Evolutionary conservation across 2,329 filamentous ascomycete genomes (phyloP).

Genomic region (Teratosphaeria gauchensis): DNA sequence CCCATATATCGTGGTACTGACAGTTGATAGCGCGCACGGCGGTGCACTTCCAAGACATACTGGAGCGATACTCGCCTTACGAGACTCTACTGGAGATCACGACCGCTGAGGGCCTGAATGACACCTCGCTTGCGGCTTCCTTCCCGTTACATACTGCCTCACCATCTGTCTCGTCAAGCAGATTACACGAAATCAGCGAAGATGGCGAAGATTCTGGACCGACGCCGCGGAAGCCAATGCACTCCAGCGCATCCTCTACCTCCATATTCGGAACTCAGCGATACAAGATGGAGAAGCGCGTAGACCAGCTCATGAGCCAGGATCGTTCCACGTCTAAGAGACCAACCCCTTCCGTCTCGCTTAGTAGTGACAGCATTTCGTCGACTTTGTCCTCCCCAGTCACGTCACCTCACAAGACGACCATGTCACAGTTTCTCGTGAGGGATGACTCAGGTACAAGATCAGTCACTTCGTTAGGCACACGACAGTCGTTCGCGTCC

Average conservation of each 20-base stretch:
- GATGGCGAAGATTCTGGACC: constrained; percentile 62
- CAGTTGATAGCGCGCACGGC: constrained; percentile 62
- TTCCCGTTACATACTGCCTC: constrained; percentile 85
- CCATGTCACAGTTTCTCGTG: constrained; percentile 22
- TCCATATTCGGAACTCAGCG: constrained; percentile 14
- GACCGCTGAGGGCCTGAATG: constrained; percentile 67
- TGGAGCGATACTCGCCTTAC: constrained; percentile 67
- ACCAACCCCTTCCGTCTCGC: constrained; percentile 12
- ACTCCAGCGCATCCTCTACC: constrained; percentile 2
- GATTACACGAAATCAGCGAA: constrained; percentile 83
- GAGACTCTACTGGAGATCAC: constrained; percentile 75
- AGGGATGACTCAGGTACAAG: constrained; percentile 18
- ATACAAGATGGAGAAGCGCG: constrained; percentile 16
- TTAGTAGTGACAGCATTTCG: constrained; percentile 4
- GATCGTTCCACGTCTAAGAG: constrained; percentile 6
- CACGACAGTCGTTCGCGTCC: constrained; percentile 9
- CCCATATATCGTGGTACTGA: constrained; percentile 10
- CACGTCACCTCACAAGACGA: constrained; percentile 15
- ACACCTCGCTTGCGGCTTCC: constrained; percentile 76
- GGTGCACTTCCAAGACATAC: constrained; percentile 54
- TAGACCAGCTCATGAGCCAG: constrained; percentile 17
- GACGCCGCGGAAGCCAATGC: constrained; percentile 1
- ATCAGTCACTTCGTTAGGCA: constrained; percentile 16
- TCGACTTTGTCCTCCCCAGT: constrained; percentile 7
- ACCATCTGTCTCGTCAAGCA: constrained; percentile 72